phyloP scores from a whole-genome alignment of 1,284 basidiomycete species.

The Fomitopsis schrenkii region DNA sequence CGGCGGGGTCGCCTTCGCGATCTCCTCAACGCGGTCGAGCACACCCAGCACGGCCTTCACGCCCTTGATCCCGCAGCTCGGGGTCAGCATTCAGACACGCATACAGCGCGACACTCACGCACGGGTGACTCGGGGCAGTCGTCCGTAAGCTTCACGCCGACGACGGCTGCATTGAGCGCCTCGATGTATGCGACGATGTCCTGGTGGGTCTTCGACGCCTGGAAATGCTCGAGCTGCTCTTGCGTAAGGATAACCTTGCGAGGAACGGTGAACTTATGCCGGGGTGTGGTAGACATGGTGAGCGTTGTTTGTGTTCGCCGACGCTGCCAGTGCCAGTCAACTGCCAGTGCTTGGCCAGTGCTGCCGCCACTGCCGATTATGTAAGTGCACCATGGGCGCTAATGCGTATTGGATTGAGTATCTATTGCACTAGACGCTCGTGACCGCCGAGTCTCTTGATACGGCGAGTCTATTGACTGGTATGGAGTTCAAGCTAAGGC shows the following conservation, averaged over 20 bases:
- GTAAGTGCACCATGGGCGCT: too few species aligned
- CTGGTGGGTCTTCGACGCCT: constrained; percentile 44
- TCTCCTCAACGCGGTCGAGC: constrained; percentile 64
- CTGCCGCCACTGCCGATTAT: too few species aligned
- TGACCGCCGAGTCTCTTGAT: too few species aligned
- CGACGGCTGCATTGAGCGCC: constrained; percentile 72
- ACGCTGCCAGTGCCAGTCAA: too few species aligned
- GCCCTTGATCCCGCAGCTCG: constrained; percentile 39
- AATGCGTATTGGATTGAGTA: too few species aligned
- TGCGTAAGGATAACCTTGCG: constrained; percentile 79
- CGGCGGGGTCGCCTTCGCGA: constrained; percentile 74
- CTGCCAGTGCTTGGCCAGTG: too few species aligned
- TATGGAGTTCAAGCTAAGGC: too few species aligned
- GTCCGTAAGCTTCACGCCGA: constrained; percentile 77
- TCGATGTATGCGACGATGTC: constrained; percentile 75
- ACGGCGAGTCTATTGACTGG: too few species aligned
- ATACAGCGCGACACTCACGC: constrained; percentile 22
- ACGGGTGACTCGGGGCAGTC: constrained; percentile 55
- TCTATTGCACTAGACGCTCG: too few species aligned
- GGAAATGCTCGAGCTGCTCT: constrained; percentile 81
- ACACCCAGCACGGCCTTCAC: constrained; percentile 58
- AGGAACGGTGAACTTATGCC: constrained; percentile 29
- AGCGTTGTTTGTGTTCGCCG: too few species aligned
- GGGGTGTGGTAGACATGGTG: background rate
- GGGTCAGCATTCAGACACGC: background rate